phyloP scores from a whole-genome alignment of 2,329 filamentous ascomycete genomes.

The Ascochyta pisi region DNA sequence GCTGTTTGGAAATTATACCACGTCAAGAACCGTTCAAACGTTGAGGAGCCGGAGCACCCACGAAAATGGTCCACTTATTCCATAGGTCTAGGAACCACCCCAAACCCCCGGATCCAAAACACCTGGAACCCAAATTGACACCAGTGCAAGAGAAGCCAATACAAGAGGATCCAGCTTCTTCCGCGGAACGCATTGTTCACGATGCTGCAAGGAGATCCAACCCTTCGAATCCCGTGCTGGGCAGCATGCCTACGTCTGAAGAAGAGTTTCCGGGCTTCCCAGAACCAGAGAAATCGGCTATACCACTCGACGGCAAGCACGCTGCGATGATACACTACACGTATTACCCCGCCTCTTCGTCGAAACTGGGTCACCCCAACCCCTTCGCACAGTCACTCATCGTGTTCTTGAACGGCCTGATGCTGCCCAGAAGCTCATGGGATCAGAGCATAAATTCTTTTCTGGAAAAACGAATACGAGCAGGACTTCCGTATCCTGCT shows the following conservation, averaged over 20 bases:
- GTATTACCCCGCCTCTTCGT: constrained; percentile 41
- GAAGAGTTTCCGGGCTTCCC: constrained; percentile 42
- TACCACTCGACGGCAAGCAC: constrained; percentile 38
- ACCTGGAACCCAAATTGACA: constrained; percentile 3
- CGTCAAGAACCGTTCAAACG: neutral
- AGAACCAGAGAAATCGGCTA: constrained; percentile 36
- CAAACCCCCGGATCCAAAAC: constrained; percentile 12
- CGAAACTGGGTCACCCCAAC: constrained; percentile 32
- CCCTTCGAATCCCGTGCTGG: constrained; percentile 6
- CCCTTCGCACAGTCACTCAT: constrained; percentile 48
- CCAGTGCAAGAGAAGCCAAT: constrained; percentile 5
- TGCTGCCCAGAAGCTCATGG: constrained; percentile 52
- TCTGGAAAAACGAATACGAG: constrained; percentile 32
- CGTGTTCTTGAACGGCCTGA: constrained; percentile 55
- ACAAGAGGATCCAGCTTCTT: constrained; percentile 4
- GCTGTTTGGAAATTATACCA: neutral
- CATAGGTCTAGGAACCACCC: constrained; percentile 10
- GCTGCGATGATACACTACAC: constrained; percentile 43
- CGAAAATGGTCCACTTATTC: constrained; percentile 16
- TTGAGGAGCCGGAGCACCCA: neutral
- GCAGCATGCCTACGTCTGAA: constrained; percentile 31
- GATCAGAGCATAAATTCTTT: constrained; percentile 42
- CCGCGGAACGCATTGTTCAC: constrained; percentile 9
- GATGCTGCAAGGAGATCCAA: constrained; percentile 8
- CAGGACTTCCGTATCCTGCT: constrained; percentile 45